Conservation (phyloP, 208 protist species). For the Trypanosoma boissoni region DNA sequence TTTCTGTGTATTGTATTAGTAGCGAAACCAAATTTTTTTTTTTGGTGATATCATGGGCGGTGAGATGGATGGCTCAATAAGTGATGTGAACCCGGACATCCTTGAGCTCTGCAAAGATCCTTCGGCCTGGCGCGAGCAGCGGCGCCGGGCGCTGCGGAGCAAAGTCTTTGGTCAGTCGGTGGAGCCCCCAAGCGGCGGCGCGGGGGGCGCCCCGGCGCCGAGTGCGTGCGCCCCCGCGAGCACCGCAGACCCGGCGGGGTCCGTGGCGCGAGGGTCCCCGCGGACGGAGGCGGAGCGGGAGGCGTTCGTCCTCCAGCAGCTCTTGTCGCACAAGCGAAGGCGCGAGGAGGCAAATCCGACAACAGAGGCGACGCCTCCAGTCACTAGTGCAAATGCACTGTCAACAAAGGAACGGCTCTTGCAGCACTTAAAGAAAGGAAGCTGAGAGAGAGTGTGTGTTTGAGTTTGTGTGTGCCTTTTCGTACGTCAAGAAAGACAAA, state of each 20-base stretch:
- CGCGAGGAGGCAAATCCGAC: slow-evolving; percentile 31
- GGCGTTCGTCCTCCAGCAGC: slow-evolving; percentile 63
- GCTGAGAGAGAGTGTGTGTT: not conserved
- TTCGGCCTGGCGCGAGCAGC: slow-evolving; percentile 73
- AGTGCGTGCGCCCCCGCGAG: not conserved
- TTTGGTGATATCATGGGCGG: slow-evolving; percentile 20
- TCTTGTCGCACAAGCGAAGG: slow-evolving; percentile 56
- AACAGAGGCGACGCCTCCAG: not conserved
- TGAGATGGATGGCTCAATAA: slow-evolving; percentile 59
- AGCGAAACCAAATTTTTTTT: not conserved
- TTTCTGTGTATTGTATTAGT: not conserved
- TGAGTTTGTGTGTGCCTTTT: not conserved
- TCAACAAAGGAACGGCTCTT: slow-evolving; percentile 63
- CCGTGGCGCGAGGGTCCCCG: not conserved
- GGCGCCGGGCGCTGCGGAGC: slow-evolving; percentile 57
- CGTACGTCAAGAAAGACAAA: not conserved
- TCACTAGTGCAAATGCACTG: slow-evolving; percentile 1
- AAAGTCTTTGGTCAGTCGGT: slow-evolving; percentile 50
- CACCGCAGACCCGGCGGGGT: not conserved
- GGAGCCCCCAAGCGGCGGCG: not conserved
- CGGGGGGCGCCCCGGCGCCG: not conserved
- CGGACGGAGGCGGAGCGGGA: slow-evolving; percentile 25
- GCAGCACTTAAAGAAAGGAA: slow-evolving; percentile 40
- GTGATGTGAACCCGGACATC: slow-evolving; percentile 66
- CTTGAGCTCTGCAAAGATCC: slow-evolving; percentile 64